These are phyloP conservation scores for Phialemonium atrogriseum DNA, from an alignment of 2,329 filamentous ascomycete genomes.

Conservation along the genomic window DNA sequence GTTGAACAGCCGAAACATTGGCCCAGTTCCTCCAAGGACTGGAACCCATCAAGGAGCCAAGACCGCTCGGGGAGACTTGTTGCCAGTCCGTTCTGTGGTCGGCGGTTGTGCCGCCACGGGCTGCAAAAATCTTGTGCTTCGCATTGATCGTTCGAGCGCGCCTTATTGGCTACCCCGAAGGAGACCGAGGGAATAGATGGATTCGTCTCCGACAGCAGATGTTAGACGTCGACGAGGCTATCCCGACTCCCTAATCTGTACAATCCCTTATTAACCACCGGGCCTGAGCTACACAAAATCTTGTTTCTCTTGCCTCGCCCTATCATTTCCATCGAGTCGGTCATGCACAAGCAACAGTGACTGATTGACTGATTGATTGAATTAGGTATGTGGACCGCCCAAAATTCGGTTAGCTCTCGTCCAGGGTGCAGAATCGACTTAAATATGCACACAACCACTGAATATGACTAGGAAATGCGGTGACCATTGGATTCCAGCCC, in stretches of 20 bases:
- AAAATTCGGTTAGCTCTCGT: constrained; percentile 21
- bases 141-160: too few species aligned
- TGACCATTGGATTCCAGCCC: constrained; percentile 28
- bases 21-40: too few species aligned
- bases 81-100: too few species aligned
- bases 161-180: not conserved
- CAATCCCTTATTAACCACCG: too few species aligned
- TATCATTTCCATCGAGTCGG: constrained; percentile 3
- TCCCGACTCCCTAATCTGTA: not conserved
- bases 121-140: too few species aligned
- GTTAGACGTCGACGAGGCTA: not conserved
- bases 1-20: too few species aligned
- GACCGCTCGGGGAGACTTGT: too few species aligned
- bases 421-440: constrained; percentile 23
- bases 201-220: not conserved
- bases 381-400: constrained; percentile 14
- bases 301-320: constrained; percentile 4
- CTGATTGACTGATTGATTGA: constrained; percentile 15
- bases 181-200: not conserved
- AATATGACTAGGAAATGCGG: constrained; percentile 13
- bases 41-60: too few species aligned
- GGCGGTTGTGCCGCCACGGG: too few species aligned
- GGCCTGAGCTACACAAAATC: too few species aligned
- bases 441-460: constrained; percentile 23
- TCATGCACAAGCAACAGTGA: constrained; percentile 5